Evolutionary conservation across 257 asterid species (phyloP), one percentile per base, ranked within the genome.

Genomic region (Ligustrum vulgare): DNA sequence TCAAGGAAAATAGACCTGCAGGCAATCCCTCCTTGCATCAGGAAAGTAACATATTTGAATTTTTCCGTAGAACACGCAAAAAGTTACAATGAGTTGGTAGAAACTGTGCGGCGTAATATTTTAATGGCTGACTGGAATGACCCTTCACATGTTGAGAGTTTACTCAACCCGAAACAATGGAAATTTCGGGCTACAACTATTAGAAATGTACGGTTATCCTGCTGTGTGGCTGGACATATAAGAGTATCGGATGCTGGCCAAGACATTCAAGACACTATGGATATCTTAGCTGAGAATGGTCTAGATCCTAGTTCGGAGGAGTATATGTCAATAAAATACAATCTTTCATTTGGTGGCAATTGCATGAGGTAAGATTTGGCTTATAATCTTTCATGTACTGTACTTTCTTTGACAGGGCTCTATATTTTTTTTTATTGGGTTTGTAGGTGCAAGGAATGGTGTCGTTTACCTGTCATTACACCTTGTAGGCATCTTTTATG

Each of bases 231-330:
- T 77, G 99, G 99, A 70, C 94, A 95, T 77, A 85, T 95, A 62
- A 89, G 87, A 81, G 92, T 95, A 66, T 79, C 87, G 5, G 95
- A 87, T 85, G 99, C 98, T 79, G 98, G 98, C 49, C 81, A 93
- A 82, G 99, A 95, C 86, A 95, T 95, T 85, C 97, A 95, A 89
- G 99, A 93, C 81, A 90, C 99, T 64, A 91, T 95, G 99, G 97
- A 95, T 82, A 84, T 89, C 75, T 80, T 95, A 43, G 89, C 74
- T 64, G 86, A 80, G 80, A 85, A 84, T 25, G 96, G 92, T 79
- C 82, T 95, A 83, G 96, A 92, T 75, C 87, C 87, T 41, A 41
- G 51, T 80, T 89, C 96, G 31, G 77, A 83, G 80, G 99, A 95
- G 84, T 87, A 88, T 89, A 90, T 73, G 56, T 47, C 76, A 11